Evolutionary conservation across 257 asterid genomes (phyloP).

Genomic region (Sherardia arvensis): DNA sequence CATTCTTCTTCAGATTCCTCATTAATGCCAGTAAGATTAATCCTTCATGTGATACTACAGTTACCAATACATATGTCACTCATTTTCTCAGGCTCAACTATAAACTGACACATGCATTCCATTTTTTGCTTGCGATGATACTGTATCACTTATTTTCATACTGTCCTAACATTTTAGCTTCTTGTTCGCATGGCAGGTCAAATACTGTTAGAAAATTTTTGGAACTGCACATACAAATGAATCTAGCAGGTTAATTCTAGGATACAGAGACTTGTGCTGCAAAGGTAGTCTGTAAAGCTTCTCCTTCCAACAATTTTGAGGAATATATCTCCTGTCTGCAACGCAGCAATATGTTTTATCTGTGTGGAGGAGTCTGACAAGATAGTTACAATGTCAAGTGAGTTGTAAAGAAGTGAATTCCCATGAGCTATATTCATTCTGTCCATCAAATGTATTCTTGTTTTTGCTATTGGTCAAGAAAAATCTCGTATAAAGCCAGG

Average conservation of each 20-base stretch:
- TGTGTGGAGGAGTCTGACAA: constrained; percentile 9
- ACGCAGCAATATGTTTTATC: constrained; percentile 6
- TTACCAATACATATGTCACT: not conserved
- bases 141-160: not conserved
- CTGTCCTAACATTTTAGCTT: not conserved
- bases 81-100: not conserved
- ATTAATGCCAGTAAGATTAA: constrained; percentile 36
- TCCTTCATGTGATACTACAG: not conserved
- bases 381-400: not conserved
- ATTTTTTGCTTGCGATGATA: not conserved
- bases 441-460: not conserved
- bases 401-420: constrained; percentile 14
- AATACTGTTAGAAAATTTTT: constrained; percentile 5
- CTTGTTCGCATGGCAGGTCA: not conserved
- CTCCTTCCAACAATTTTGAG: constrained; percentile 25
- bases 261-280: constrained; percentile 12
- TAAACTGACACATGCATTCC: not conserved
- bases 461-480: not conserved
- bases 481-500: not conserved
- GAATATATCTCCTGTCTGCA: constrained; percentile 13
- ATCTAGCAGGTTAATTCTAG: constrained; percentile 11
- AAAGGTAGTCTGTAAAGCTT: constrained; percentile 21
- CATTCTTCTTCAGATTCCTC: constrained; percentile 67
- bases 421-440: constrained; percentile 13
- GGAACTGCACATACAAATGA: constrained; percentile 17